Conservation (phyloP, 306 rosid species). For the Macrotyloma uniflorum region DNA sequence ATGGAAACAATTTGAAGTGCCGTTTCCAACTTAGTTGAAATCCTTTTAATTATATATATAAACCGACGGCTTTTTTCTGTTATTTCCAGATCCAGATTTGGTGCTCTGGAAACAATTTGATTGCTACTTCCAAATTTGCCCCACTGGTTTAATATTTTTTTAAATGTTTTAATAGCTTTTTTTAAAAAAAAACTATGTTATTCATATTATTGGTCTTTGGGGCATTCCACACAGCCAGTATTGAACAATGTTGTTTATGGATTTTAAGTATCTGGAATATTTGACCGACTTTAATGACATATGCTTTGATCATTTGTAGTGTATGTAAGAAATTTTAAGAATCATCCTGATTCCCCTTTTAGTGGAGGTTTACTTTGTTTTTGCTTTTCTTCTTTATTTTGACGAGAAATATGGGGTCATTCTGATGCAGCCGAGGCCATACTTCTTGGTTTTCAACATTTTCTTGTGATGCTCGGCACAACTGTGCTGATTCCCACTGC, state of each 20-base stretch:
- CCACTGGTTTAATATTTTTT: constrained; percentile 7
- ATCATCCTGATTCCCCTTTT: not conserved
- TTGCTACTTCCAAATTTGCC: constrained; percentile 26
- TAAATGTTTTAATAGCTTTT: not conserved
- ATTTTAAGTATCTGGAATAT: constrained; percentile 17
- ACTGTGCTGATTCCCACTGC: constrained; percentile 94
- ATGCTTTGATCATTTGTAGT: constrained; percentile 7
- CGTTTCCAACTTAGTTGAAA: constrained; percentile 5
- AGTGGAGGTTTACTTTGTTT: not conserved
- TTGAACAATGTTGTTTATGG: constrained; percentile 6
- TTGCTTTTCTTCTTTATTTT: constrained; percentile 7
- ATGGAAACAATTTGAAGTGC: constrained; percentile 26
- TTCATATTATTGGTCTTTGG: constrained; percentile 11
- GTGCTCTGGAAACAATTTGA: not conserved
- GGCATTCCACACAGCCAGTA: not conserved
- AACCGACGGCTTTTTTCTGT: not conserved
- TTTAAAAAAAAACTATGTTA: not conserved
- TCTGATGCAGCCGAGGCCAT: constrained; percentile 93
- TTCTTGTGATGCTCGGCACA: constrained; percentile 97
- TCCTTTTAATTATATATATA: constrained; percentile 12
- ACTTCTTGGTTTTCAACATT: constrained; percentile 99
- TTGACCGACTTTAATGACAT: not conserved
- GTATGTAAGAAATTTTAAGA: constrained; percentile 13
- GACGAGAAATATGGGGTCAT: constrained; percentile 33
- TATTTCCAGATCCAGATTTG: constrained; percentile 38